phyloP scores from a whole-genome alignment of 148 eudicot species.

The Pharnaceum exiguum region DNA sequence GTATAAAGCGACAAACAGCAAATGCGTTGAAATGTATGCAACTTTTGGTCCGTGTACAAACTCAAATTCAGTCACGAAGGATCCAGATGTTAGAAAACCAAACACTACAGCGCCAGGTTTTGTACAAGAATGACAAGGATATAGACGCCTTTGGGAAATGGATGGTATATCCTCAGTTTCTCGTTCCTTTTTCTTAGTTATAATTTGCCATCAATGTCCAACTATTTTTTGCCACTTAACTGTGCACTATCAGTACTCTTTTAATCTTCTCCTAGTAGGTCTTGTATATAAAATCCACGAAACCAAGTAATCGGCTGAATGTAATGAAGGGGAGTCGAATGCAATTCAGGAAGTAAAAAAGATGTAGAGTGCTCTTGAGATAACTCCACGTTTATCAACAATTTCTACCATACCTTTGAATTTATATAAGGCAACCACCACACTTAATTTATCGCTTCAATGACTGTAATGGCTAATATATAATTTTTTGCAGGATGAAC shows the following conservation, averaged over 20 bases:
- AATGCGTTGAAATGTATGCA: constrained; percentile 93
- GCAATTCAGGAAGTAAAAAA: too few relatives aligned
- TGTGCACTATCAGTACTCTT: too few relatives aligned
- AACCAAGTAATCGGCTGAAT: too few relatives aligned
- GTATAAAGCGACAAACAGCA: constrained; percentile 75
- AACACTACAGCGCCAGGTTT: constrained; percentile 50
- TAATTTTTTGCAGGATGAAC: constrained; percentile 20
- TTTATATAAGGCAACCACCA: neutral
- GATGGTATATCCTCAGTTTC: constrained; percentile 25
- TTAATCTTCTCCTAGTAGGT: too few relatives aligned
- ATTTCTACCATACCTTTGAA: neutral
- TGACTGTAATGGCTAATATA: neutral
- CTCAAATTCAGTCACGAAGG: constrained; percentile 81
- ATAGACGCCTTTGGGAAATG: constrained; percentile 57
- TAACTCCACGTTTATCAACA: neutral
- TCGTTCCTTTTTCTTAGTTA: neutral
- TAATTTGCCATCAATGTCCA: neutral
- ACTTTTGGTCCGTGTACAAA: constrained; percentile 83
- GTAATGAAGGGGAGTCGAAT: too few relatives aligned
- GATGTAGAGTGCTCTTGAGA: too few relatives aligned
- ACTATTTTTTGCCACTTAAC: neutral
- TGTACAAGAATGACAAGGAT: constrained; percentile 48
- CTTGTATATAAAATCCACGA: too few relatives aligned
- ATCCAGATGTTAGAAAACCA: constrained; percentile 88
- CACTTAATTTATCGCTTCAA: neutral